phyloP scores from a whole-genome alignment of 2,329 filamentous ascomycete species.

The Juglanconis sp. region DNA sequence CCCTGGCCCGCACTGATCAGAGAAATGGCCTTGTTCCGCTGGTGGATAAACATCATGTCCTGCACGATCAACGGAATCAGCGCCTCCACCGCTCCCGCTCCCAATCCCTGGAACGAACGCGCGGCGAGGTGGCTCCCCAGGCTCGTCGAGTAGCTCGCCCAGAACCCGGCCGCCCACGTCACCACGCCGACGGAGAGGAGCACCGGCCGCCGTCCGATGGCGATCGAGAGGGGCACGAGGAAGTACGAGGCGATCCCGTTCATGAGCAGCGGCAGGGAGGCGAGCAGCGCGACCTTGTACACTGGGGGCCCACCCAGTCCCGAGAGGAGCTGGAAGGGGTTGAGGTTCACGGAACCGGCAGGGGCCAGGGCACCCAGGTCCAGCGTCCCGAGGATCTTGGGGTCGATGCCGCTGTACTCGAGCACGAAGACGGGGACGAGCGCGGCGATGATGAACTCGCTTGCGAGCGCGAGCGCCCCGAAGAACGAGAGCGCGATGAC shows the following conservation, averaged over 20 bases:
- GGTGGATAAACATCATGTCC: constrained; percentile 32
- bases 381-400: constrained; percentile 27
- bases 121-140: constrained; percentile 28
- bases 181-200: constrained; percentile 26
- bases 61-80: constrained; percentile 32
- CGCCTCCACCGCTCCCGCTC: constrained; percentile 30
- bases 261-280: constrained; percentile 28
- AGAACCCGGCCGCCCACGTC: constrained; percentile 29
- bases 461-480: constrained; percentile 27
- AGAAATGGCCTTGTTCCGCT: constrained; percentile 27
- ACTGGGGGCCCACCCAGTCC: constrained; percentile 26
- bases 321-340: constrained; percentile 26
- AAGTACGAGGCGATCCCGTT: constrained; percentile 30
- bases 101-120: constrained; percentile 29
- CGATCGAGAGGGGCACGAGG: constrained; percentile 30
- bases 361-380: constrained; percentile 20
- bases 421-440: constrained; percentile 33
- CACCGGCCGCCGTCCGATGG: constrained; percentile 29
- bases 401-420: constrained; percentile 32
- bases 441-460: constrained; percentile 27
- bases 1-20: constrained; percentile 22
- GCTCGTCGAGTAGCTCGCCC: constrained; percentile 27
- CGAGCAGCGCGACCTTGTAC: constrained; percentile 27
- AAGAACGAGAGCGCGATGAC: constrained; percentile 19
- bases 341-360: constrained; percentile 24